A percentile compares a stretch with the other conserved stretches of the same genome.
These are phyloP conservation scores for Termitomyces sp. DNA, from an alignment of 768 basidiomycete species.

Conservation along the genomic window DNA sequence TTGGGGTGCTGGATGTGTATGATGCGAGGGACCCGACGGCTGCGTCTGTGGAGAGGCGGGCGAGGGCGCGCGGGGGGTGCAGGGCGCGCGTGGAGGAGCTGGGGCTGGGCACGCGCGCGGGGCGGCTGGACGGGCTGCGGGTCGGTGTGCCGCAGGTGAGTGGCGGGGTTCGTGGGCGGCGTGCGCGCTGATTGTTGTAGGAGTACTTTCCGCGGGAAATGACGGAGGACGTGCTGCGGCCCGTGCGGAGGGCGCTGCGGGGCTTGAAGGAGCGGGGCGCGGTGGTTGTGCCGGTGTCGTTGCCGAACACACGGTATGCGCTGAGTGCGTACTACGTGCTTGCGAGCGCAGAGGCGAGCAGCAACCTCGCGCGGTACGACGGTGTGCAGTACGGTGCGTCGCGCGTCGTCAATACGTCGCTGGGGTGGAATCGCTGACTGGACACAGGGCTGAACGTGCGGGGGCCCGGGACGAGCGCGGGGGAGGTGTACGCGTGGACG, in stretches of 20 bases:
- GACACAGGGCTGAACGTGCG: slow-evolving; percentile 43
- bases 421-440: too few relatives aligned
- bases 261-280: slow-evolving; percentile 50
- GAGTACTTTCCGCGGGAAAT: slow-evolving; percentile 82
- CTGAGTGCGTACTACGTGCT: slow-evolving; percentile 96
- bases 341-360: slow-evolving; percentile 89
- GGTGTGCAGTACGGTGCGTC: slow-evolving; percentile 74
- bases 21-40: slow-evolving; percentile 77
- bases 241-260: slow-evolving; percentile 40
- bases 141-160: slow-evolving; percentile 73
- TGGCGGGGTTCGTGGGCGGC: not conserved
- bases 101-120: not conserved
- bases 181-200: slow-evolving; percentile 18
- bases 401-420: too few relatives aligned
- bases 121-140: slow-evolving; percentile 43
- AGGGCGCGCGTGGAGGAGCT: slow-evolving; percentile 11
- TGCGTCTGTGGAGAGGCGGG: slow-evolving; percentile 34
- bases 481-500: slow-evolving; percentile 55
- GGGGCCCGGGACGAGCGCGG: slow-evolving; percentile 31
- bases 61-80: slow-evolving; percentile 13
- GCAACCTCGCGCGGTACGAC: slow-evolving; percentile 86
- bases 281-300: slow-evolving; percentile 60
- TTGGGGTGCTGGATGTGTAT: slow-evolving; percentile 57
- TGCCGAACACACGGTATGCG: slow-evolving; percentile 64
- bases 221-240: slow-evolving; percentile 33